Base-by-base conservation (phyloP, 2,329 filamentous ascomycete genomes). In the Colletotrichum sp. region DNA sequence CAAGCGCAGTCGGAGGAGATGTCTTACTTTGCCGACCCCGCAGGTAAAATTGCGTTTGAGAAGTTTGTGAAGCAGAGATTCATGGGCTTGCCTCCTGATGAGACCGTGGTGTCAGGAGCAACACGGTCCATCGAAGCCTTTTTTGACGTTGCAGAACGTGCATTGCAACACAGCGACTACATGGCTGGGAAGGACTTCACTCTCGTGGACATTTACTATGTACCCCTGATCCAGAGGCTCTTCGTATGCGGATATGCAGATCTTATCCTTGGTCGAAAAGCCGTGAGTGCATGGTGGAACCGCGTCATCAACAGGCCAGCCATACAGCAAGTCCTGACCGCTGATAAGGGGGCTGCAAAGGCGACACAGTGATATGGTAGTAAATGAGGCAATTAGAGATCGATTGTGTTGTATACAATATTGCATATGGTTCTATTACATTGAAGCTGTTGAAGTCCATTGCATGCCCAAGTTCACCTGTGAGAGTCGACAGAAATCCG, bases 161-260 rank as follows among this genome's bases (percentile, higher is more conserved):
- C 85, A 34, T 80, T 88, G 73, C 81, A 84, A n/a, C 32, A 84
- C 4, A 83, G 80, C 36, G 80, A 84, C 18, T 88, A 87, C 79
- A 87, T 88, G 86, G 86, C 86, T 60, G 87, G 87, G 69, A 79
- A 84, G 6, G 73, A 83, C 13, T 89, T 88, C 77, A 86, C 84
- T 36, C 84, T 89, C 15, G 80, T 81, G 52, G 87, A 89, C 80
- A 87, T 89, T 77, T 86, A 86, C 81, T 89, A 89, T 77, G 86
- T 89, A 79, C 87, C 87, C 7, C 77, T 86, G 76, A 82, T 88
- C 18, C 83, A 84, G 72, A 85, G 85, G 77, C 83, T 88, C 75
- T 84, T 88, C 74, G 84, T 80, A 9, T 83, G 83, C 72, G 86
- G 86, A 18, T 84, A 85, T 34, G 82, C 80, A 78, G 83, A 87